Conservation (phyloP, 768 basidiomycete species). For the Macrocybe gigantea region DNA sequence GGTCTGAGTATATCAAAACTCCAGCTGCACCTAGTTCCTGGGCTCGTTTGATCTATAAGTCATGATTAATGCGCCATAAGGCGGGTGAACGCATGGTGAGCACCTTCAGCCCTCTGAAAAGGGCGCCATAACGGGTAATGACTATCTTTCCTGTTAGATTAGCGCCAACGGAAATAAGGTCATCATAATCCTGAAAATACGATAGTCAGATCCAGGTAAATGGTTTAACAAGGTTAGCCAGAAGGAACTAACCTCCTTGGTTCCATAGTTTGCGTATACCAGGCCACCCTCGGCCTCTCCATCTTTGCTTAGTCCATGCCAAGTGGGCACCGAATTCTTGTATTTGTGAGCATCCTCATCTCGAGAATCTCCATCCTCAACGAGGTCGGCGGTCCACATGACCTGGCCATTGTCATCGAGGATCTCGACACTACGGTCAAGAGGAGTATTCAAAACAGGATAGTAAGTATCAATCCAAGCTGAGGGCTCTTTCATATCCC, state of each 20-base stretch:
- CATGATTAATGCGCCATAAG: neutral
- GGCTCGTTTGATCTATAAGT: constrained; percentile 65
- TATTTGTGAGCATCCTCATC: constrained; percentile 72
- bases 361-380: constrained; percentile 61
- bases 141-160: constrained; percentile 76
- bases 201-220: neutral
- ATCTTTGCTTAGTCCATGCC: constrained; percentile 77
- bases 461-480: constrained; percentile 90
- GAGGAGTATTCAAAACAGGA: constrained; percentile 78
- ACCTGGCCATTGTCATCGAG: constrained; percentile 47
- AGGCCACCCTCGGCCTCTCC: constrained; percentile 69
- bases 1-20: constrained; percentile 79
- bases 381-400: constrained; percentile 67
- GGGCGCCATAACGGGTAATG: constrained; percentile 67
- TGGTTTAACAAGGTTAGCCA: neutral
- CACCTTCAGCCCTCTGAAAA: constrained; percentile 85
- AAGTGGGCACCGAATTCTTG: constrained; percentile 65
- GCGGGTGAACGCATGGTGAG: neutral
- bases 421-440: constrained; percentile 63
- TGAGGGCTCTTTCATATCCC: constrained; percentile 39
- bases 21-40: constrained; percentile 79
- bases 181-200: constrained; percentile 33
- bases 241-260: constrained; percentile 38
- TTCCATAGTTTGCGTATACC: constrained; percentile 80
- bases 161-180: constrained; percentile 57